Base-by-base conservation (phyloP, 208 protist species). In the Phytomonas sp. region DNA sequence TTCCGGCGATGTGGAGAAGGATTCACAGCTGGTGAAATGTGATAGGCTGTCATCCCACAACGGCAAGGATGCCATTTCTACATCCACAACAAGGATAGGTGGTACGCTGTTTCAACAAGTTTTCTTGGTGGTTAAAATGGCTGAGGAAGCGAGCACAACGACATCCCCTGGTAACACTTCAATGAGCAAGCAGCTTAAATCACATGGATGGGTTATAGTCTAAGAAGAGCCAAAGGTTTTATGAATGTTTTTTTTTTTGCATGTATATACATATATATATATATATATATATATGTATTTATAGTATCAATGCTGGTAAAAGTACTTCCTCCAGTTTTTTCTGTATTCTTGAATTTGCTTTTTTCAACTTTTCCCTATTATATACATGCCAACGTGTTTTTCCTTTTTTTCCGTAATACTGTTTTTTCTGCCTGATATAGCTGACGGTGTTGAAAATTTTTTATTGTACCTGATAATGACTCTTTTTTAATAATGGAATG, bases 251-350 rank as follows among this genome's bases (percentile, higher is more conserved):
- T 65, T 60, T 26, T 26, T 33, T 26, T 60, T 65, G n/a, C n/a
- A 26, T 56, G 23, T 56, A 65, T 56, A 65, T 53, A 40, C n/a
- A 65, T 64, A 64, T 64, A n/a, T 64, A 64, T 64, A 37, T 64
- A n/a, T 40, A 33, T 40, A 64, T 40, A n/a, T 64, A 37, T 40
- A 64, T 65, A 51, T 56, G n/a, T 60, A 6, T 65, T 26, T 7
- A 65, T 65, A 65, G 17, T 65, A 0, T 59, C 13, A 6, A 56
- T 65, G 0, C 20, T 65, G 33, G 4, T 65, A 59, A 23, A 56
- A 37, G 4, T 0, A 46, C 26, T 65, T 1, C 13, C 5, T 65
- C 20, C 61, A 33, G 33, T 26, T 4, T 60, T n/a, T 65, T 23
- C 11, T 23, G 17, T 40, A 17, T 17, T 60, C 0, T 23, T 40